These are phyloP conservation scores for Cadophora malorum DNA, from an alignment of 2,329 filamentous ascomycete species.

Conservation along the genomic window DNA sequence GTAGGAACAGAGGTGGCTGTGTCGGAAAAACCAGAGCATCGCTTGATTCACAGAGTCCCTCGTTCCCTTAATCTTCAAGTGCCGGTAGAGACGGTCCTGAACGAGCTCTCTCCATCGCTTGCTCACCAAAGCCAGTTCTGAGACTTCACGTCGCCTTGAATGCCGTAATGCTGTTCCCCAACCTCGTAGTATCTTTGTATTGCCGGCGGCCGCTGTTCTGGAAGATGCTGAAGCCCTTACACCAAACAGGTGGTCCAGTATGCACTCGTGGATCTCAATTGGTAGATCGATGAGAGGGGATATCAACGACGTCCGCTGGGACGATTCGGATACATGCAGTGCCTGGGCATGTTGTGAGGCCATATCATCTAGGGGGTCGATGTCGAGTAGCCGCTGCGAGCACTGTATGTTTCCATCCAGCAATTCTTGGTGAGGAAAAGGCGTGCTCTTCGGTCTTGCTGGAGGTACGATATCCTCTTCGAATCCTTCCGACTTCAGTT, in stretches of 20 bases:
- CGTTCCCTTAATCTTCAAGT: conserved; percentile 78
- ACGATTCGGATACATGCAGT: background rate
- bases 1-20: conserved; percentile 65
- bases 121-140: conserved; percentile 68
- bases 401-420: conserved; percentile 40
- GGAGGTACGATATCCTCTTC: conserved; percentile 41
- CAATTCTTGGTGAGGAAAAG: conserved; percentile 44
- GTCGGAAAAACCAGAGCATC: conserved; percentile 62
- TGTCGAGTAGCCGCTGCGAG: conserved; percentile 29
- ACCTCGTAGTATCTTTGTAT: conserved; percentile 57
- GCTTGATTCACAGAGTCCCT: conserved; percentile 66
- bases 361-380: conserved; percentile 27
- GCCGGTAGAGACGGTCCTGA: conserved; percentile 75
- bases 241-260: conserved; percentile 74
- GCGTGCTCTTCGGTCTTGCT: conserved; percentile 44
- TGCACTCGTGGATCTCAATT: conserved; percentile 73
- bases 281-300: conserved; percentile 56
- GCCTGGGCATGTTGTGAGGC: conserved; percentile 8
- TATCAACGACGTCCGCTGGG: conserved; percentile 22
- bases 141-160: conserved; percentile 70
- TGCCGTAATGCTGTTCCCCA: conserved; percentile 72
- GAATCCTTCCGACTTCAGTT: conserved; percentile 37
- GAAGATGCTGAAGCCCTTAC: conserved; percentile 68
- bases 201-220: conserved; percentile 61
- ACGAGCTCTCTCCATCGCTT: conserved; percentile 70